Percentiles rank a stretch among this genome's conserved stretches.
These are phyloP conservation scores for Gossypium gossypioides DNA, from an alignment of 441 rosid genomes.

Conservation along the genomic window DNA sequence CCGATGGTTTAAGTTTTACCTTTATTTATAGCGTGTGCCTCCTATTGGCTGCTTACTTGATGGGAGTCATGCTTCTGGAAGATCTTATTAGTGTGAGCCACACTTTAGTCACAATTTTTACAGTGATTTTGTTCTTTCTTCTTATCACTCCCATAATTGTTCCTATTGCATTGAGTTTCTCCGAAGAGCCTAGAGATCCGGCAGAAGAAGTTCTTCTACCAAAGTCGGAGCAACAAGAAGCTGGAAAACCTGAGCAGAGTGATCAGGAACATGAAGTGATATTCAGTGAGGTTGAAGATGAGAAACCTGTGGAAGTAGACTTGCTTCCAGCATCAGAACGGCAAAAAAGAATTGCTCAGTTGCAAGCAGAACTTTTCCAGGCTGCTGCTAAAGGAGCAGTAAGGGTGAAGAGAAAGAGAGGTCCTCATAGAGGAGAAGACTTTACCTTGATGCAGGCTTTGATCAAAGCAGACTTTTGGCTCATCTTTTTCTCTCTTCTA, in stretches of 20 bases:
- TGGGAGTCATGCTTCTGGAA: conserved; percentile 80
- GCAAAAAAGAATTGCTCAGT: conserved; percentile 64
- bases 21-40: conserved; percentile 70
- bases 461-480: conserved; percentile 88
- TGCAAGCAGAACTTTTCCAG: conserved; percentile 66
- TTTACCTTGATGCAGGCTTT: conserved; percentile 82
- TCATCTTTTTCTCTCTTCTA: conserved; percentile 70
- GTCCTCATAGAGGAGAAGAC: conserved; percentile 87
- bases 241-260: conserved; percentile 32
- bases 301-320: conserved; percentile 74
- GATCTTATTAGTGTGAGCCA: conserved; percentile 55
- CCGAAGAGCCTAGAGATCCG: conserved; percentile 28
- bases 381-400: conserved; percentile 92
- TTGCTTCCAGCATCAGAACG: conserved; percentile 80
- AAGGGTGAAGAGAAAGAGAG: conserved; percentile 64
- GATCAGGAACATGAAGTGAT: conserved; percentile 38
- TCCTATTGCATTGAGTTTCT: conserved; percentile 51
- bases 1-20: conserved; percentile 57
- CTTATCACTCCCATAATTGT: conserved; percentile 54
- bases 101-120: conserved; percentile 33
- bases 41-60: conserved; percentile 68
- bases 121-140: conserved; percentile 47
- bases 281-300: conserved; percentile 87
- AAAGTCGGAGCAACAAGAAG: conserved; percentile 35
- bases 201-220: conserved; percentile 55